A percentile compares a stretch with the other conserved stretches of the same genome.
Evolutionary conservation across 148 eudicot species (phyloP).

Genomic region (Cornus suecica): DNA sequence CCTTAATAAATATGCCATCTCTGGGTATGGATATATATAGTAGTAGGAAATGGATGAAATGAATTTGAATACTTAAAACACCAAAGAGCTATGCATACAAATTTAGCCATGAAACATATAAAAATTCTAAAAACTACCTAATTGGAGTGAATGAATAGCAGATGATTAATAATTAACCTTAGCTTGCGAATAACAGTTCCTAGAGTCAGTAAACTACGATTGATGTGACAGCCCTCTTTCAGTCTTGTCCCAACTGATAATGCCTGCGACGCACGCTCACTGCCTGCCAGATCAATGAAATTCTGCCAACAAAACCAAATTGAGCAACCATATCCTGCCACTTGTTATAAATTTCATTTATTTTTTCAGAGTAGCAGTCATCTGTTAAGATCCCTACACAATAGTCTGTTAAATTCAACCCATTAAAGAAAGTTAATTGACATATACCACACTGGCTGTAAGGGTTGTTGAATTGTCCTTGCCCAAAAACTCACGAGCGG

Average conservation of each 20-base stretch:
- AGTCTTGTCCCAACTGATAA: conserved; percentile 83
- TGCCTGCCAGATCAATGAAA: conserved; percentile 95
- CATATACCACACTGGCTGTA: conserved; percentile 85
- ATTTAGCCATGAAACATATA: not conserved
- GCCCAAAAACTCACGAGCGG: conserved; percentile 85
- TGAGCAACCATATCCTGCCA: not conserved
- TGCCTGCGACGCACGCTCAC: conserved; percentile 98
- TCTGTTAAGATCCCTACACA: not conserved
- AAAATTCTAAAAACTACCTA: not conserved
- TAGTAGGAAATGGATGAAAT: not conserved
- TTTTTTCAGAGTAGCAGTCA: not conserved
- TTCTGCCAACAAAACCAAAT: conserved; percentile 50
- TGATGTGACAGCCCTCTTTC: conserved; percentile 95
- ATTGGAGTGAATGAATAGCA: not conserved
- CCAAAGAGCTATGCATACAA: not conserved
- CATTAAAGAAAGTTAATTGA: not conserved
- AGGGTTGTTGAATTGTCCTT: conserved; percentile 82
- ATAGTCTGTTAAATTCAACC: not conserved
- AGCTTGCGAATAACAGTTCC: conserved; percentile 95
- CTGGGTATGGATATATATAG: not conserved
- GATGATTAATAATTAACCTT: conserved; percentile 44
- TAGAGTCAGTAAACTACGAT: conserved; percentile 85
- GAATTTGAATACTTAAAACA: not conserved
- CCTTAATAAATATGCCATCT: not conserved
- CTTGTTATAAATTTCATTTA: not conserved